Percentiles rank a stretch among this genome's conserved stretches.
phyloP scores from a whole-genome alignment of 768 basidiomycete species.

The Daedaleopsis nitida region DNA sequence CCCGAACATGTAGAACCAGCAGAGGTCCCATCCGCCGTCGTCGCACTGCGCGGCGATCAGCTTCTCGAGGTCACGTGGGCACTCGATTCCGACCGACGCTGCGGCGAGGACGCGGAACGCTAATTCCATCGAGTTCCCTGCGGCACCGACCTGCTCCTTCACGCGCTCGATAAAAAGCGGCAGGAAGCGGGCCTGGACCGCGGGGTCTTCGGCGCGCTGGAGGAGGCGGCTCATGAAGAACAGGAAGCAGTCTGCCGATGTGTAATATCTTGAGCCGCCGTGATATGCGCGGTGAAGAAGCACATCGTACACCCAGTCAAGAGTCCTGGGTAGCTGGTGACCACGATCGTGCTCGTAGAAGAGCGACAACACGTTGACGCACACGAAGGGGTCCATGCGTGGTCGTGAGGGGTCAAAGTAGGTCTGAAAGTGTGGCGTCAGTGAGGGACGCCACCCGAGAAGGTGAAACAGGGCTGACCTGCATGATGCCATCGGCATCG shows the following conservation, averaged over 20 bases:
- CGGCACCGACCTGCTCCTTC: slow-evolving; percentile 49
- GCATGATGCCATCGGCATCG: slow-evolving; percentile 50
- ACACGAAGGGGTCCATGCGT: slow-evolving; percentile 55
- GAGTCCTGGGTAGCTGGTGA: slow-evolving; percentile 43
- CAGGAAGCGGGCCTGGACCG: slow-evolving; percentile 38
- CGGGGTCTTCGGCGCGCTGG: slow-evolving; percentile 31
- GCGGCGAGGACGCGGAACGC: slow-evolving; percentile 57
- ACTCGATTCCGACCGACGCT: slow-evolving; percentile 28
- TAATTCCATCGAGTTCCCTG: slow-evolving; percentile 55
- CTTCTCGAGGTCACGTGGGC: slow-evolving; percentile 39
- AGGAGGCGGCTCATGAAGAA: slow-evolving; percentile 53
- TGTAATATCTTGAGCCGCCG: slow-evolving; percentile 58
- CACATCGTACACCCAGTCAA: slow-evolving; percentile 52
- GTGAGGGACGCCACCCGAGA: background rate
- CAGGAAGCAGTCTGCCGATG: slow-evolving; percentile 52
- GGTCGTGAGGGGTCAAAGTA: slow-evolving; percentile 55
- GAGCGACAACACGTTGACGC: slow-evolving; percentile 50
- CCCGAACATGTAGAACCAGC: slow-evolving; percentile 61
- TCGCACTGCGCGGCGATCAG: slow-evolving; percentile 51
- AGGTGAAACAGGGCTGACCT: slow-evolving; percentile 15
- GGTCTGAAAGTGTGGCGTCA: slow-evolving; percentile 35
- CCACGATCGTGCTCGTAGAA: slow-evolving; percentile 54
- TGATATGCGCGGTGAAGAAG: slow-evolving; percentile 55
- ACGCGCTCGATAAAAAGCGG: slow-evolving; percentile 47
- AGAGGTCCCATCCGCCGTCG: slow-evolving; percentile 57